Base-by-base conservation (phyloP, 2,329 filamentous ascomycete genomes). In the Beauveria pseudobassiana region DNA sequence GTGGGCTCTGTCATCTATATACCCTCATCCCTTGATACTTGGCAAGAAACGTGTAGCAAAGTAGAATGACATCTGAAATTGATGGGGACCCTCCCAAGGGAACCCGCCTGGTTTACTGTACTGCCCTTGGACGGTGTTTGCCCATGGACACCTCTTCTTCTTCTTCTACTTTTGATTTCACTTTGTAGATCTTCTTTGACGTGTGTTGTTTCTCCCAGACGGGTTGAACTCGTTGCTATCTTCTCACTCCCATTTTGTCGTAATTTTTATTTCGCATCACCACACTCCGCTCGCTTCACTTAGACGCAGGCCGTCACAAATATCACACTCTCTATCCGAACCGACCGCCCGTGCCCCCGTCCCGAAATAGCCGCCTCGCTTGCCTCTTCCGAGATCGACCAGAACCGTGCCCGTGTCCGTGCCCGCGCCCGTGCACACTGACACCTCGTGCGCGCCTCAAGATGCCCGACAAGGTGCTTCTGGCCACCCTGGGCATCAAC, bases 381-480 rank as follows among this genome's bases (percentile, higher is more conserved):
- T 42, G 30, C 30, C 30, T 38, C 34, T 38, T 20, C 40, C 45
- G 22, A 48, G 45, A 26, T 48, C 18, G 34, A 38, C 34, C 12
- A 38, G 34, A 38, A 38, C 34, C 34, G 34, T 38, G 34, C 34
- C 34, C 34, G 34, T 38, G 34, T 6, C 34, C 34, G 34, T 34
- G 30, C 30, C 16, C 34, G 34, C 12, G 34, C 34, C 34, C 34
- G 34, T 38, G 34, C 34, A 38, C 34, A 38, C 12, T 24, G 22
- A 38, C 34, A 38, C 12, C 34, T 5, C 34, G 34, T 20, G 56
- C 60, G 14, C 57, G 28, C 50, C 50, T 49, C 64, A 69, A 60
- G 22, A 85, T 85, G 82, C 77, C 76, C 63, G 84, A 82, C 77
- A 83, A 81, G 66, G 75, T 85, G 64, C 77, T 83, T 63, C 66